Evolutionary conservation across 2,329 filamentous ascomycete genomes (phyloP).

Genomic region (Blumeria hordei): DNA sequence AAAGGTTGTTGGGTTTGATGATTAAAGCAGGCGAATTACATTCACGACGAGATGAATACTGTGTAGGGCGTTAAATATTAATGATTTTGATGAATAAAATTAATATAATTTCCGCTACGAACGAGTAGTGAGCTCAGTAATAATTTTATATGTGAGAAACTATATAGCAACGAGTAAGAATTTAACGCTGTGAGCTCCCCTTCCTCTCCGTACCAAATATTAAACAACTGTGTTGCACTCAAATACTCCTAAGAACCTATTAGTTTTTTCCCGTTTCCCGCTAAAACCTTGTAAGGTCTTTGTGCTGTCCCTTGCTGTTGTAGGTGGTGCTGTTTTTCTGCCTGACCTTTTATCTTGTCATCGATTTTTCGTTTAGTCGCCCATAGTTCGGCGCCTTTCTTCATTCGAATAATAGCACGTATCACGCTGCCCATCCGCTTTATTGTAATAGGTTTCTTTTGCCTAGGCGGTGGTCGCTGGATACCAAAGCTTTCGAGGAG

Average conservation of each 20-base stretch:
- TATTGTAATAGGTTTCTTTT: constrained; percentile 15
- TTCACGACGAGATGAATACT: too few species aligned
- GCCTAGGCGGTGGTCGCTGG: constrained; percentile 10
- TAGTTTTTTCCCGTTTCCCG: not conserved
- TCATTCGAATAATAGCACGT: constrained; percentile 26
- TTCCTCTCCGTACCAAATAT: too few species aligned
- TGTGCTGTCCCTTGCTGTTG: constrained; percentile 1
- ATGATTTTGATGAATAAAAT: too few species aligned
- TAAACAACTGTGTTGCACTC: too few species aligned
- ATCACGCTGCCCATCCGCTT: constrained; percentile 23
- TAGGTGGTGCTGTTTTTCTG: constrained; percentile 2
- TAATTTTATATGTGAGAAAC: too few species aligned
- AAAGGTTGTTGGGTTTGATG: too few species aligned
- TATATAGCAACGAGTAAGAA: too few species aligned
- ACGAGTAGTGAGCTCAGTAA: too few species aligned
- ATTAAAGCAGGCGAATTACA: too few species aligned
- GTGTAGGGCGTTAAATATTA: too few species aligned
- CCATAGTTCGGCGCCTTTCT: constrained; percentile 24
- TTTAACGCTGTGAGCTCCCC: too few species aligned
- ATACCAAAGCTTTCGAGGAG: constrained; percentile 59
- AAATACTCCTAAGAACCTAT: not conserved
- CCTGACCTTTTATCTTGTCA: constrained; percentile 10
- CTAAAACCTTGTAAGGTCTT: not conserved
- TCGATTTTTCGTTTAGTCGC: constrained; percentile 20
- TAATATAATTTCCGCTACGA: too few species aligned